Conservation (phyloP, 1,284 basidiomycete genomes). For the Cryptococcus neoformans region DNA sequence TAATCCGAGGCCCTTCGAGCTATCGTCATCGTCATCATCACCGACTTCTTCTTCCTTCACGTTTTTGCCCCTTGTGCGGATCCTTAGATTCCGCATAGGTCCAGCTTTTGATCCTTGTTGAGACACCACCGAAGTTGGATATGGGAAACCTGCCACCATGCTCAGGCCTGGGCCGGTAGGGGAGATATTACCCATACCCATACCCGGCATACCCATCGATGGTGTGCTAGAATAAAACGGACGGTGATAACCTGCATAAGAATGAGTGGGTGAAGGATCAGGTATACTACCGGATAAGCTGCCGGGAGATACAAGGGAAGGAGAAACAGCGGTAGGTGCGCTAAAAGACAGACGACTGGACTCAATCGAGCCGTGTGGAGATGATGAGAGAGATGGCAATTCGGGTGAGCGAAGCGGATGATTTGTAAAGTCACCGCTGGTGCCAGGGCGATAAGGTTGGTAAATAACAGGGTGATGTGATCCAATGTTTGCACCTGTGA, state of each 20-base stretch:
- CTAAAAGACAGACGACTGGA: constrained; percentile 11
- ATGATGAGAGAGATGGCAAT: constrained; percentile 8
- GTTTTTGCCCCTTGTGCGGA: constrained; percentile 1
- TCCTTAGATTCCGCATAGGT: neutral
- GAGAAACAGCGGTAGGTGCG: constrained; percentile 8
- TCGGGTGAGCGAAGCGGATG: neutral
- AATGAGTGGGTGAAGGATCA: constrained; percentile 5
- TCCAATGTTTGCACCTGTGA: neutral
- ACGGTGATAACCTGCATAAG: constrained; percentile 1
- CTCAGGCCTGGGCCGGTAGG: constrained; percentile 14
- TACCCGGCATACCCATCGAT: constrained; percentile 7
- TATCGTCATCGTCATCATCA: constrained; percentile 12
- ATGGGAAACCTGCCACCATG: constrained; percentile 21
- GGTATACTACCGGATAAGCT: constrained; percentile 2
- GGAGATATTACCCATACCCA: neutral
- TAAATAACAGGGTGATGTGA: constrained; percentile 5
- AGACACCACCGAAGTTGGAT: constrained; percentile 2
- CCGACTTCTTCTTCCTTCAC: constrained; percentile 13
- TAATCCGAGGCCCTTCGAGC: constrained; percentile 6
- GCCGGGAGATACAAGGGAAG: constrained; percentile 12
- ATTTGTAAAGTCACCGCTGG: constrained; percentile 11
- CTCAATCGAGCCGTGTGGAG: constrained; percentile 5
- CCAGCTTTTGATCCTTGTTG: neutral
- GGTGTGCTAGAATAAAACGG: constrained; percentile 1
- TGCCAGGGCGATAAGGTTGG: constrained; percentile 14